Evolutionary conservation across 176 grass and related monocot genomes (phyloP).

Genomic region (Calamus simplicifolius): DNA sequence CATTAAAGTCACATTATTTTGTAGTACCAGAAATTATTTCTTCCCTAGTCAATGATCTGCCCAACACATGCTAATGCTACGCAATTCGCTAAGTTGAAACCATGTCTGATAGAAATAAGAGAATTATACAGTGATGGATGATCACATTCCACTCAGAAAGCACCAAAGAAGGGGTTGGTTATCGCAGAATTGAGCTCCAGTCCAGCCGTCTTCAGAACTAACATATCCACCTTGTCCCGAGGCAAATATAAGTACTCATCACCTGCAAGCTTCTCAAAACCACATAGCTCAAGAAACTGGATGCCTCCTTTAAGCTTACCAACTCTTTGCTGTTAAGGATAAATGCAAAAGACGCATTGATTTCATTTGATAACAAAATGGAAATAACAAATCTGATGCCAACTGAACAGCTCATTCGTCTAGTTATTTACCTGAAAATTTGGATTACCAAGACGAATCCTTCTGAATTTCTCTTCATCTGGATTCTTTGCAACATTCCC

Average conservation of each 20-base stretch:
- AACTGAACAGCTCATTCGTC: neutral
- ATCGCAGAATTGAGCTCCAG: conserved; percentile 47
- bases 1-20: too few relatives aligned
- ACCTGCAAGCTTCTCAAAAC: conserved; percentile 45
- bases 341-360: neutral
- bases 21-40: too few relatives aligned
- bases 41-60: too few relatives aligned
- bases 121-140: too few relatives aligned
- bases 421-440: conserved; percentile 44
- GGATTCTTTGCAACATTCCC: conserved; percentile 62
- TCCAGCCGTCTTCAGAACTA: conserved; percentile 30
- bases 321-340: conserved; percentile 54
- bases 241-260: conserved; percentile 48
- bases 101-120: too few relatives aligned
- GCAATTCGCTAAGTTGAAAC: too few relatives aligned
- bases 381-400: too few relatives aligned
- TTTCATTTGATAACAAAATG: neutral
- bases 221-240: conserved; percentile 37
- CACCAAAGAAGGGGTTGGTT: conserved; percentile 70
- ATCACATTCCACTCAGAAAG: conserved; percentile 39
- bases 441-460: conserved; percentile 55
- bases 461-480: conserved; percentile 69
- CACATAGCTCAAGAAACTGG: conserved; percentile 80
- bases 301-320: conserved; percentile 44
- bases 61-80: too few relatives aligned